Percentiles rank a stretch among this genome's conserved stretches.
These are phyloP conservation scores for Ramichloridium luteum DNA, from an alignment of 2,329 filamentous ascomycete genomes.

Conservation along the genomic window DNA sequence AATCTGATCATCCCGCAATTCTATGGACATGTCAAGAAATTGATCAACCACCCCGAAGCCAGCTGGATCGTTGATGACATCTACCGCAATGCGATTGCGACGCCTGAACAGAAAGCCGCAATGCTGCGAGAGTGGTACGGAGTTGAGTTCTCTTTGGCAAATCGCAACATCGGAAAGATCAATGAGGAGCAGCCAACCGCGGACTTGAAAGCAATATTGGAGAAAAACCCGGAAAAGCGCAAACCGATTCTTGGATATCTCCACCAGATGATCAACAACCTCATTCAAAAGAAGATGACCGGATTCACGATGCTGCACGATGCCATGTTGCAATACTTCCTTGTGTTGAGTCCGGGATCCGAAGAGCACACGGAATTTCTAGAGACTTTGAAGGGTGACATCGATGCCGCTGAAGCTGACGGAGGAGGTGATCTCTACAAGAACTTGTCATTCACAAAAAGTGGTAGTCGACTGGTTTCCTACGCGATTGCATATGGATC, in stretches of 20 bases:
- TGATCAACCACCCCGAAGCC: slow-evolving; percentile 93
- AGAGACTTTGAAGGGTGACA: slow-evolving; percentile 82
- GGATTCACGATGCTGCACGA: slow-evolving; percentile 97
- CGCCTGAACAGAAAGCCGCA: slow-evolving; percentile 69
- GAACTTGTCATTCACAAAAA: slow-evolving; percentile 91
- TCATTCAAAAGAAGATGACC: slow-evolving; percentile 92
- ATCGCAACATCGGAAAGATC: slow-evolving; percentile 47
- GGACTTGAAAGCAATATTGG: slow-evolving; percentile 64
- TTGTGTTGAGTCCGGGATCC: slow-evolving; percentile 62
- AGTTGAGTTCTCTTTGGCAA: slow-evolving; percentile 64
- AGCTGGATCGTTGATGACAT: slow-evolving; percentile 97
- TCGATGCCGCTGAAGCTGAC: slow-evolving; percentile 42
- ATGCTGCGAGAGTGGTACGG: slow-evolving; percentile 94
- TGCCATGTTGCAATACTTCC: slow-evolving; percentile 93
- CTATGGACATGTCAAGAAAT: slow-evolving; percentile 79
- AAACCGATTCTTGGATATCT: slow-evolving; percentile 76
- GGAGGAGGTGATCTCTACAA: slow-evolving; percentile 74
- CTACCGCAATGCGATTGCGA: slow-evolving; percentile 70
- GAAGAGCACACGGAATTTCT: slow-evolving; percentile 78
- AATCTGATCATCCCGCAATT: slow-evolving; percentile 89
- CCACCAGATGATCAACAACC: slow-evolving; percentile 73
- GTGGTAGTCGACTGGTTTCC: slow-evolving; percentile 70
- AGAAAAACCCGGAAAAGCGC: slow-evolving; percentile 70
- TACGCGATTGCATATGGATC: slow-evolving; percentile 70
- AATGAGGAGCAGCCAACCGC: slow-evolving; percentile 35